Evolutionary conservation across 2,329 filamentous ascomycete species (phyloP).

Genomic region (Dothideomycetidae sp.): DNA sequence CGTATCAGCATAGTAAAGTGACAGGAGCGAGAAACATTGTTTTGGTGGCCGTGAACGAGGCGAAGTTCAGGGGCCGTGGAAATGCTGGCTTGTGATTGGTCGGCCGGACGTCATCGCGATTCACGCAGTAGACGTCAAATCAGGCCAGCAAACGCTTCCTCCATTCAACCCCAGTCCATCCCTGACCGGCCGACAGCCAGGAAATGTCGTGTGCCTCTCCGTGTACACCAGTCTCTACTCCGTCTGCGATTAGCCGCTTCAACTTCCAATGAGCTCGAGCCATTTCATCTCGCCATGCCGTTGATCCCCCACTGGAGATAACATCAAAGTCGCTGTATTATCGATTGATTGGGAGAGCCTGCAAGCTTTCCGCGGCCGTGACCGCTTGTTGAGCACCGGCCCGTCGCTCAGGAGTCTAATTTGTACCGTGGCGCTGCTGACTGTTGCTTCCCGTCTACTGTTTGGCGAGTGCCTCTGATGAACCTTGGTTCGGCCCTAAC

Average conservation of each 20-base stretch:
- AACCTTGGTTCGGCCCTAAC: too few species aligned
- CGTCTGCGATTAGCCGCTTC: background rate
- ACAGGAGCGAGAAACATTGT: constrained; percentile 1
- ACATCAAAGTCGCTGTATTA: background rate
- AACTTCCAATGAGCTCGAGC: background rate
- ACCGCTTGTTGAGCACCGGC: too few species aligned
- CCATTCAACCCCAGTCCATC: too few species aligned
- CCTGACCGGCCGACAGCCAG: too few species aligned
- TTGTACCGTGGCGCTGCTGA: too few species aligned
- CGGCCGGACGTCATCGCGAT: too few species aligned
- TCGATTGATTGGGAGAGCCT: background rate
- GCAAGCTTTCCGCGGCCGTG: too few species aligned
- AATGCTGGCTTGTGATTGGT: constrained; percentile 5
- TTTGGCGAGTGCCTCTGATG: background rate
- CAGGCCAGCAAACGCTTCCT: too few species aligned
- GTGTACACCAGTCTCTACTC: background rate
- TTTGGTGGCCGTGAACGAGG: constrained; percentile 1
- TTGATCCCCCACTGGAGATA: background rate
- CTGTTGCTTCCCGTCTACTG: background rate
- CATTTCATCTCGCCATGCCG: background rate
- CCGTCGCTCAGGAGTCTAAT: background rate
- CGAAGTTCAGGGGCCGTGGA: constrained; percentile 4
- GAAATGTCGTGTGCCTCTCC: constrained; percentile 9
- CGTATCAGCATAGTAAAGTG: background rate
- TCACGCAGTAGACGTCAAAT: too few species aligned